phyloP scores from a whole-genome alignment of 179 eudicot species.

The Heliamphora pulchella region DNA sequence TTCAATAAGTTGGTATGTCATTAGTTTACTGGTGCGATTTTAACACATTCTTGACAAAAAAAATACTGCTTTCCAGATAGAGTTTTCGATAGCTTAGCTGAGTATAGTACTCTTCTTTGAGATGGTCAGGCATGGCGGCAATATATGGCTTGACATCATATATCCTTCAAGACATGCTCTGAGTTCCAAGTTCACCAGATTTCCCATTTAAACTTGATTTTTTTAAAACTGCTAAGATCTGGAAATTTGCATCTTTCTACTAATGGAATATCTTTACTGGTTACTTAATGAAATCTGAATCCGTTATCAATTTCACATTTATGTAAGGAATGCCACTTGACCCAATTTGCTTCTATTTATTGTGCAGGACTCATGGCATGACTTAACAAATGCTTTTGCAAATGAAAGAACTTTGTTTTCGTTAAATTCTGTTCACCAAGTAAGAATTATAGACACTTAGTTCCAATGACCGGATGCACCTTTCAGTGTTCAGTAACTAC shows the following conservation, averaged over 20 bases:
- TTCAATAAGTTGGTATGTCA: background rate
- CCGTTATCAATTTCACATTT: background rate
- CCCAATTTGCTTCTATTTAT: background rate
- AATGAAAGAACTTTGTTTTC: constrained; percentile 57
- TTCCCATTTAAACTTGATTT: background rate
- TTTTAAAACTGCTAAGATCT: background rate
- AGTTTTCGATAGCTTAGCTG: background rate
- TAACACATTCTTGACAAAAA: background rate
- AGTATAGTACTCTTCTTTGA: too few species aligned
- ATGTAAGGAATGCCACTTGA: background rate
- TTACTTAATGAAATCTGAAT: background rate
- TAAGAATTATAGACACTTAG: constrained; percentile 27
- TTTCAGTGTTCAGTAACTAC: background rate
- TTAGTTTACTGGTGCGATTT: background rate
- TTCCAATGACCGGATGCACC: constrained; percentile 1
- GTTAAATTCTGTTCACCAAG: constrained; percentile 73
- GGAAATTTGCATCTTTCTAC: background rate
- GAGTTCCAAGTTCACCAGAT: background rate
- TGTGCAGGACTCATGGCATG: constrained; percentile 86
- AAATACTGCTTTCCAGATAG: background rate
- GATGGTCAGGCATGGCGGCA: background rate
- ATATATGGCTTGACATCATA: background rate
- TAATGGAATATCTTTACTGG: background rate
- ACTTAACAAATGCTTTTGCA: constrained; percentile 65
- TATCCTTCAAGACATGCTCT: background rate